A percentile compares a stretch with the other conserved stretches of the same genome.
phyloP scores from a whole-genome alignment of 176 grass and related monocot genomes.

The Cenchrus americanus region DNA sequence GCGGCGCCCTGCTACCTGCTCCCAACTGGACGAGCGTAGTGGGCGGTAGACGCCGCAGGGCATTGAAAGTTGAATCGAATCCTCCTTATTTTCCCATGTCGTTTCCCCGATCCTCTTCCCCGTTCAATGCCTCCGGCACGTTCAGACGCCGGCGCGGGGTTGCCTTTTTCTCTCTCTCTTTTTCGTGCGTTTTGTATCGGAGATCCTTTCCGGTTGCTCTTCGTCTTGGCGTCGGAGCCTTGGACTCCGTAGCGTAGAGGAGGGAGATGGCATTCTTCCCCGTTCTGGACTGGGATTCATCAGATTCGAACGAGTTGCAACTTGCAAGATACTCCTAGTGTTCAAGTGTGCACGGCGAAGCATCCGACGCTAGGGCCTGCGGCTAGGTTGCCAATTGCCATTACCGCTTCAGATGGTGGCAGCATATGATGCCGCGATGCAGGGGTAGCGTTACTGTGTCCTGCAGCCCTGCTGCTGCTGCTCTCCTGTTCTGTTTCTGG shows the following conservation, averaged over 20 bases:
- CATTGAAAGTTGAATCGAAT: not conserved
- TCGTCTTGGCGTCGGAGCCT: not conserved
- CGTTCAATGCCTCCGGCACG: not conserved
- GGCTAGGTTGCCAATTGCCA: not conserved
- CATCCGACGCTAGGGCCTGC: not conserved
- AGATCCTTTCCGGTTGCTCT: not conserved
- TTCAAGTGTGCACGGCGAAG: not conserved
- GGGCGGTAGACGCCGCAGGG: not conserved
- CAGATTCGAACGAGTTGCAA: not conserved
- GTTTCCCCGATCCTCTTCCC: not conserved
- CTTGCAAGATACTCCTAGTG: not conserved
- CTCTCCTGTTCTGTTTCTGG: not conserved
- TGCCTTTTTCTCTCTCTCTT: not conserved
- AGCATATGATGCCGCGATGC: not conserved
- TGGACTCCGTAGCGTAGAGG: not conserved
- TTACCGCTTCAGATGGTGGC: not conserved
- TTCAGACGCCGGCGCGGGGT: slow-evolving; percentile 1
- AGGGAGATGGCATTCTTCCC: not conserved
- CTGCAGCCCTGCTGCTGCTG: not conserved
- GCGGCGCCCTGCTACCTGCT: not conserved
- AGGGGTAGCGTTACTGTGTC: not conserved
- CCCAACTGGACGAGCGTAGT: not conserved
- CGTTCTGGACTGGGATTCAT: not conserved
- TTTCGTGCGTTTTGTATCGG: not conserved
- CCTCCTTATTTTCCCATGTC: not conserved